Evolutionary conservation across 2,329 filamentous ascomycete species (phyloP), one percentile per base, ranked within the genome.

Genomic region (Sclerotinia borealis): DNA sequence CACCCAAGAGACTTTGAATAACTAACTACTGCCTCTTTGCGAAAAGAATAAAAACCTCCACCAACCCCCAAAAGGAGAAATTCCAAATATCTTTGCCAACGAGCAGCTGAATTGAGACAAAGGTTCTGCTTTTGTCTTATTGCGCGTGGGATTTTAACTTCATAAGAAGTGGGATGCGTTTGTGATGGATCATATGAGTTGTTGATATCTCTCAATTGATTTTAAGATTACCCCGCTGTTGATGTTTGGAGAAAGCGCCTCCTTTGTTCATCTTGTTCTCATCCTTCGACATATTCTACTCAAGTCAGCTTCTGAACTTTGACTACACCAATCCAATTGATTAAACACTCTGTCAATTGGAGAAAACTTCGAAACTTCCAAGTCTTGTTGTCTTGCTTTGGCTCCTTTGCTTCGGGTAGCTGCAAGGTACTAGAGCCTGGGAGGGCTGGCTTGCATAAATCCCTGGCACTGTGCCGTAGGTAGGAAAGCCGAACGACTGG

Each of bases 391-490:
- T 52, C 36, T 60, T 27, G 52, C n/a, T 60, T 60, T 36, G 19
- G 45, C 39, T 65, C 47, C 62, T 31, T 63, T 63, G 63, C 48
- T 51, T 60, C 65, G 65, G 70, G 61, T 71, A 68, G 67, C 71
- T 72, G 69, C 71, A 72, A 72, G 70, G 70, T 68, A 72, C 71
- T 72, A 43, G 48, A 63, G 54, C 51, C 64, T 45, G 61, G 56
- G 49, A 60, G 66, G 64, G 63, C 66, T 67, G 63, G 64, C 65
- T 69, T 71, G 71, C 71, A 73, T 72, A 65, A 48, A 22, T 67
- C 63, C 71, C 70, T 67, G 39, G 66, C 65, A 62, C 31, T 36
- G 51, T 47, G 34, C 43, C 25, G 34, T 45, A 13, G 37, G 37
- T 31, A 41, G 60, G 67, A 61, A 69, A 66, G 50, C 61, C 49